phyloP scores from a whole-genome alignment of 2,329 filamentous ascomycete genomes.

The Fusarium sp. region DNA sequence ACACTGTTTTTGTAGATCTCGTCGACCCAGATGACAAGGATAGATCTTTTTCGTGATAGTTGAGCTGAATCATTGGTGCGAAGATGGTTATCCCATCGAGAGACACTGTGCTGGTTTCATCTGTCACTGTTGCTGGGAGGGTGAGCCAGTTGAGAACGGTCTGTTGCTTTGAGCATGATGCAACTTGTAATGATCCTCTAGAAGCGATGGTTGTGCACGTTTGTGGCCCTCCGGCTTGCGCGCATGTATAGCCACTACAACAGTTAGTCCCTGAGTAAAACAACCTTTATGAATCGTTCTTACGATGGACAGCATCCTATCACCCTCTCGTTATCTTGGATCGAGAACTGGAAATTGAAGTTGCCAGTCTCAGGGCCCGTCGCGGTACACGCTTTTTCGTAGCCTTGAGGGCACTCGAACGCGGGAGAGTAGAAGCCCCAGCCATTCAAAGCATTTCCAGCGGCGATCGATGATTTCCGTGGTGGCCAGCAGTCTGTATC shows the following conservation, averaged over 20 bases:
- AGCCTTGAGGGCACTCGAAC: not conserved
- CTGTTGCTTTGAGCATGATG: not conserved
- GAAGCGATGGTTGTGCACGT: not conserved
- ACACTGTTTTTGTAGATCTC: not conserved
- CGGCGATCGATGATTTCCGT: not conserved
- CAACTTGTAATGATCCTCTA: not conserved
- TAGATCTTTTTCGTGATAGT: not conserved
- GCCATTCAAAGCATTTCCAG: not conserved
- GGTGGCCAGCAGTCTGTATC: not conserved
- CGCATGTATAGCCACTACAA: not conserved
- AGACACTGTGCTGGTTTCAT: not conserved
- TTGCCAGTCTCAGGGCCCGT: not conserved
- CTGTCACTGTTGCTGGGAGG: not conserved
- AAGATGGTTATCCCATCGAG: not conserved
- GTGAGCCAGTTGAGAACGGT: not conserved
- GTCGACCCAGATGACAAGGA: not conserved
- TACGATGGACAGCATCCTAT: slow-evolving; percentile 6
- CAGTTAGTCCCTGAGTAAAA: not conserved
- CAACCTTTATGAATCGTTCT: fast-evolving
- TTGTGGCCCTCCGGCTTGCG: not conserved
- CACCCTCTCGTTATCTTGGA: not conserved
- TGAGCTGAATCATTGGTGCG: slow-evolving; percentile 10
- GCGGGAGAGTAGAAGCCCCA: slow-evolving; percentile 8
- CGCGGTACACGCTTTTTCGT: not conserved
- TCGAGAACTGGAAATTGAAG: slow-evolving; percentile 5